Evolutionary conservation across 257 asterid species (phyloP).

Genomic region (Nicotiana sylvestris): DNA sequence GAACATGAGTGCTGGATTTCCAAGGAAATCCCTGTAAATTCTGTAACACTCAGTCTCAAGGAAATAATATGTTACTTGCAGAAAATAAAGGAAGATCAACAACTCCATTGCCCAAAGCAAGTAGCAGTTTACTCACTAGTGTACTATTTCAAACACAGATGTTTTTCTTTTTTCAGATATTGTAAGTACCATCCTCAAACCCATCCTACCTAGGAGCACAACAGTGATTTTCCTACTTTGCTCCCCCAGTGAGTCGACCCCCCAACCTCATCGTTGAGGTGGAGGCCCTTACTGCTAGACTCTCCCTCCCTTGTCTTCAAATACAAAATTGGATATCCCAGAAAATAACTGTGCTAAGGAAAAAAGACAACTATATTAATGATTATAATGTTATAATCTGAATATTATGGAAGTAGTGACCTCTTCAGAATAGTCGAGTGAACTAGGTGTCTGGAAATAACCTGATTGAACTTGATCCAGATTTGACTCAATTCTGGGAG

Average conservation of each 20-base stretch:
- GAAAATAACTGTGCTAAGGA: neutral
- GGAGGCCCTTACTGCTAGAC: neutral
- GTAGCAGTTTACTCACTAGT: neutral
- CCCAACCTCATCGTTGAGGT: neutral
- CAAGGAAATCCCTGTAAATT: neutral
- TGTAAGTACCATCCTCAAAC: neutral
- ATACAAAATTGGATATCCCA: neutral
- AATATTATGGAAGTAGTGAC: no score
- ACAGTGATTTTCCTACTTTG: neutral
- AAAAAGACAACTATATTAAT: no score
- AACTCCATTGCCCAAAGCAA: neutral
- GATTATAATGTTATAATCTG: no score
- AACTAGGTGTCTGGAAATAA: neutral
- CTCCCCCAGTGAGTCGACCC: neutral
- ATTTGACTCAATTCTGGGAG: neutral
- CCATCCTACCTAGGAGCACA: neutral
- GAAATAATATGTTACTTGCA: neutral
- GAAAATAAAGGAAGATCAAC: neutral
- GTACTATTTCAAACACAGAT: neutral
- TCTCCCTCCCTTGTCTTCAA: neutral
- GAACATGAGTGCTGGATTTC: neutral
- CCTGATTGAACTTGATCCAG: neutral
- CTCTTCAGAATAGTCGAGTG: neutral
- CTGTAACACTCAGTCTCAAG: neutral
- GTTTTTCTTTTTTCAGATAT: neutral